Conservation (phyloP, 495 filamentous ascomycete species). For the Penicillium maclennaniae region DNA sequence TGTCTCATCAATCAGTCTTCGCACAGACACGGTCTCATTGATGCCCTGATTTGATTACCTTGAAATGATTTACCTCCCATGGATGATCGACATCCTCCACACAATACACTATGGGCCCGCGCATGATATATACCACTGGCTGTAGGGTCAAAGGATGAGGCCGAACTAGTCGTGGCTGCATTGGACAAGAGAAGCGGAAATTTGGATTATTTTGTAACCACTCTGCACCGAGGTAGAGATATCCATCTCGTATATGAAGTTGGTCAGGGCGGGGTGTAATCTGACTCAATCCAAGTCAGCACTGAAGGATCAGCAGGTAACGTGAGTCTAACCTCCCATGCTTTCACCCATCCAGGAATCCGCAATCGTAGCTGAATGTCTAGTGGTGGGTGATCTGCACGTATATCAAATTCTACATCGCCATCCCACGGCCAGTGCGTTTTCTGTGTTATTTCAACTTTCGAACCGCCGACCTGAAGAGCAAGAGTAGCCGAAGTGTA, state of each 20-base stretch:
- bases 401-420: slow-evolving; percentile 38
- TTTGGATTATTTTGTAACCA: slow-evolving; percentile 29
- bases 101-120: slow-evolving; percentile 57
- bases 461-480: slow-evolving; percentile 32
- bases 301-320: not conserved
- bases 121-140: slow-evolving; percentile 45
- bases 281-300: slow-evolving; percentile 17
- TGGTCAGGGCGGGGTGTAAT: slow-evolving; percentile 21
- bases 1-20: not conserved
- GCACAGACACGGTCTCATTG: not conserved
- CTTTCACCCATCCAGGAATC: slow-evolving; percentile 49
- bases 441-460: slow-evolving; percentile 41
- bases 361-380: slow-evolving; percentile 39
- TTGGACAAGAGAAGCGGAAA: slow-evolving; percentile 37
- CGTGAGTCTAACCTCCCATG: slow-evolving; percentile 32
- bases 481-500: slow-evolving; percentile 46
- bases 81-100: slow-evolving; percentile 54
- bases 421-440: slow-evolving; percentile 56
- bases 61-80: slow-evolving; percentile 57
- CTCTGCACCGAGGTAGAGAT: slow-evolving; percentile 38
- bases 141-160: slow-evolving; percentile 52
- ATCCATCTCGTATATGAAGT: slow-evolving; percentile 39
- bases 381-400: slow-evolving; percentile 21
- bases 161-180: slow-evolving; percentile 44
- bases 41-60: slow-evolving; percentile 19